phyloP scores from a whole-genome alignment of 2,329 filamentous ascomycete genomes.

The Hymenoscyphus occultus region DNA sequence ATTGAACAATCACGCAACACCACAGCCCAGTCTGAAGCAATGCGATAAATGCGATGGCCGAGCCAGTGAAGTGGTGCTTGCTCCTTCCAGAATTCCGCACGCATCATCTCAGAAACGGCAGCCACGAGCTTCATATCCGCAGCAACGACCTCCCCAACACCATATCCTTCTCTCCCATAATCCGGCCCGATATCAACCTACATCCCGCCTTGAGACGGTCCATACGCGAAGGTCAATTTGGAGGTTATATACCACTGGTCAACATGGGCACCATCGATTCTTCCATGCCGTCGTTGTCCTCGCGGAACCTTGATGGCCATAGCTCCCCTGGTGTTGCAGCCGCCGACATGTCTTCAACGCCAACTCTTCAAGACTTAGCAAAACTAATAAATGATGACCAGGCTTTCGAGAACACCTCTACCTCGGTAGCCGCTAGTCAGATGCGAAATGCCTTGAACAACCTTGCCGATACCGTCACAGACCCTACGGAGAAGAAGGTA shows the following conservation, averaged over 20 bases:
- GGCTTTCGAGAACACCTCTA: slow-evolving; percentile 99
- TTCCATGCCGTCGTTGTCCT: not conserved
- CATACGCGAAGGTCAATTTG: not conserved
- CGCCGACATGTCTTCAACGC: slow-evolving; percentile 11
- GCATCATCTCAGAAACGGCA: slow-evolving; percentile 14
- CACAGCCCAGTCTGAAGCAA: not conserved
- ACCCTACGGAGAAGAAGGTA: slow-evolving; percentile 82
- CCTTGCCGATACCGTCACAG: slow-evolving; percentile 84
- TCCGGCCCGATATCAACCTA: not conserved
- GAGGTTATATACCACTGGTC: slow-evolving; percentile 2
- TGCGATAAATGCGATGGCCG: not conserved
- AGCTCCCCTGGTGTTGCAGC: not conserved
- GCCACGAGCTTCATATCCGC: slow-evolving; percentile 15
- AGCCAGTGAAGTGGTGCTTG: slow-evolving; percentile 13
- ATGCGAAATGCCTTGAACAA: slow-evolving; percentile 98
- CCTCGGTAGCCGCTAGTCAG: slow-evolving; percentile 94
- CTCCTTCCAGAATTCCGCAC: slow-evolving; percentile 25
- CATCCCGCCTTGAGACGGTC: slow-evolving; percentile 5
- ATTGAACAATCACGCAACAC: not conserved
- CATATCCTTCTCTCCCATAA: slow-evolving; percentile 4
- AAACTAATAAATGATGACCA: slow-evolving; percentile 46
- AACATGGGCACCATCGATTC: not conserved
- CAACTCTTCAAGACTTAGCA: slow-evolving; percentile 24
- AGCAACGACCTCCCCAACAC: not conserved
- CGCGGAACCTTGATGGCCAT: not conserved